phyloP scores from a whole-genome alignment of 2,329 filamentous ascomycete species.

The Colletotrichum trifolii region DNA sequence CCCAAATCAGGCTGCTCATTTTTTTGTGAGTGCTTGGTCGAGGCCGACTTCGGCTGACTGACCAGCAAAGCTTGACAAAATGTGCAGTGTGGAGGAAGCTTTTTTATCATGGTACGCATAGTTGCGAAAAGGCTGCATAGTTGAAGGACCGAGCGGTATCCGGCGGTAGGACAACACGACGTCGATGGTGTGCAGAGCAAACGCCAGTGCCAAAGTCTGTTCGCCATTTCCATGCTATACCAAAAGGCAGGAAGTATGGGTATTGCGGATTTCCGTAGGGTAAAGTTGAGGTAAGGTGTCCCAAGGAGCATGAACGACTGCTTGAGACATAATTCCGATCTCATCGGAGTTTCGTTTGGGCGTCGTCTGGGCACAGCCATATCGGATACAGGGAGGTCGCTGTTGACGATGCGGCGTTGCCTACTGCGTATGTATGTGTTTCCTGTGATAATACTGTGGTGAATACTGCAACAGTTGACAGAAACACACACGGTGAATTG shows the following conservation, averaged over 20 bases:
- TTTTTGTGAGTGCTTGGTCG: no score
- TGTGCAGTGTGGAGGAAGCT: no score
- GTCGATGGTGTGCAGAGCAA: background rate
- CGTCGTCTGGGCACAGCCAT: background rate
- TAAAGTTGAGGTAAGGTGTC: constrained; percentile 17
- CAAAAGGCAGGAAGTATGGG: background rate
- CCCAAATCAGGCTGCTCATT: no score
- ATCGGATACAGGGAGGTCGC: constrained; percentile 22
- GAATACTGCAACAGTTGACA: background rate
- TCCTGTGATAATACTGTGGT: constrained; percentile 19
- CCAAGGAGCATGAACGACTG: constrained; percentile 3
- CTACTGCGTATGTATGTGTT: constrained; percentile 6
- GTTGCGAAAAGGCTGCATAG: no score
- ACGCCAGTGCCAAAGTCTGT: constrained; percentile 4
- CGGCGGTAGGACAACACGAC: constrained; percentile 3
- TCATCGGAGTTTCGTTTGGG: constrained; percentile 2
- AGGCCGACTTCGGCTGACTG: no score
- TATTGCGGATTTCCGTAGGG: background rate
- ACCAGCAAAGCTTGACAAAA: background rate
- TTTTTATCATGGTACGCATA: no score
- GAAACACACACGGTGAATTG: constrained; percentile 6
- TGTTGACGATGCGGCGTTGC: constrained; percentile 19
- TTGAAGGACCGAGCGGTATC: background rate
- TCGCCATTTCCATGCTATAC: background rate
- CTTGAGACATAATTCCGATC: constrained; percentile 32